Evolutionary conservation across 495 filamentous ascomycete species (phyloP), one percentile per base, ranked within the genome.

Genomic region (Penicillium paradoxum): DNA sequence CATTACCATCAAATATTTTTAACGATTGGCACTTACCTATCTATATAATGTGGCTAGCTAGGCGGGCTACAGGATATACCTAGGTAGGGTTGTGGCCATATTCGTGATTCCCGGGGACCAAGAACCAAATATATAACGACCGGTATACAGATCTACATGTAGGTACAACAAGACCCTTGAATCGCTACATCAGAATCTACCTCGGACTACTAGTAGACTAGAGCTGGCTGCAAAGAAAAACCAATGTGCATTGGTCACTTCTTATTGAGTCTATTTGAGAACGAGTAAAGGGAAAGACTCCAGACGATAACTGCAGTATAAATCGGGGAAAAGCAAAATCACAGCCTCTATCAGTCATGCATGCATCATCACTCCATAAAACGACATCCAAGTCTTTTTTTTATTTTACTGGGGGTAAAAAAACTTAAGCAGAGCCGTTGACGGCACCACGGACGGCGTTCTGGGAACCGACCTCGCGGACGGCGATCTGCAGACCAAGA

Each of bases 401-500:
- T 21, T 25, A 32, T 49, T 50, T 36, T 19, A 32, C 40, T 19
- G 19, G 38, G 14, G n/a, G 18, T 43, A 48, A 30, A 49, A 41
- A 19, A 54, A 58, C 58, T 53, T 69, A 67, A 49, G 74, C 64
- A 48, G 75, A 66, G 58, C 63, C 74, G 59, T 79, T 75, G 51
- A 92, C 67, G 22, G 67, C 79, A 22, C 91, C 90, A 56, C 91
- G 80, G 33, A 95, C 88, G 51, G 89, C 90, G 25, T 84, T 84
- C 73, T 95, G 90, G 29, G 83, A 86, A 49, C 91, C 91, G 32
- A 95, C 84, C 66, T 96, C 90, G 53, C 91, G 79, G 51, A 85
- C 85, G 21, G 90, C 87, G 60, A 96, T 77, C 53, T 85, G 86
- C 53, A 96, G 77, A 51, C 75, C 75, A 43, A 96, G 71, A 68